phyloP scores from a whole-genome alignment of 2,329 filamentous ascomycete species.

The Seiridium unicorne region DNA sequence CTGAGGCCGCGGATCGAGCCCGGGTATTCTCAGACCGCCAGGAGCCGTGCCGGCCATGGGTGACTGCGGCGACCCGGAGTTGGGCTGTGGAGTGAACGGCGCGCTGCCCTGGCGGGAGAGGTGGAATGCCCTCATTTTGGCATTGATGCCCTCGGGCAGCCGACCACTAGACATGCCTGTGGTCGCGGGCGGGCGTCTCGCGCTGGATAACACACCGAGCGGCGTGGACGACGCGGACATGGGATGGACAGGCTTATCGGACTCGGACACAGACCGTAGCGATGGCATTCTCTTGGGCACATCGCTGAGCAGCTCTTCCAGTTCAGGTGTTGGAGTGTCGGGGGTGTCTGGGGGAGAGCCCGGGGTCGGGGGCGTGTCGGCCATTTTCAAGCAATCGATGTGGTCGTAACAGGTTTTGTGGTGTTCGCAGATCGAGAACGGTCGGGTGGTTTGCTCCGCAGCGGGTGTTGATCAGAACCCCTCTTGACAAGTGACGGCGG shows the following conservation, averaged over 20 bases:
- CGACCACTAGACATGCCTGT: conserved; percentile 39
- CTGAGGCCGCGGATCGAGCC: conserved; percentile 8
- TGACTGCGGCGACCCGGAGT: conserved; percentile 27
- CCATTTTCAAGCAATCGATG: background rate
- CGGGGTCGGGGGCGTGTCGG: conserved; percentile 1
- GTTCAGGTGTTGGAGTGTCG: conserved; percentile 5
- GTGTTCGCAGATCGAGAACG: background rate
- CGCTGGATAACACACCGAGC: conserved; percentile 70
- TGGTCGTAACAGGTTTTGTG: background rate
- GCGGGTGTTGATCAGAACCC: background rate
- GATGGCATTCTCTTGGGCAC: conserved; percentile 54
- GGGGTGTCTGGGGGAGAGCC: conserved; percentile 6
- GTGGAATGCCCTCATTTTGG: conserved; percentile 46
- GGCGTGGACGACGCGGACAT: conserved; percentile 87
- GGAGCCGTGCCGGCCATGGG: conserved; percentile 27
- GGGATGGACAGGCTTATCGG: conserved; percentile 41
- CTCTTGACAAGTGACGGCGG: conserved; percentile 2
- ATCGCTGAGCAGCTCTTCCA: conserved; percentile 4
- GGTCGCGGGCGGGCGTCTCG: conserved; percentile 49
- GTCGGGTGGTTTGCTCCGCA: background rate
- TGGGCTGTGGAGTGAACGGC: conserved; percentile 22
- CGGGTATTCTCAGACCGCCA: conserved; percentile 44
- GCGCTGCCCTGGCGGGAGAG: conserved; percentile 43
- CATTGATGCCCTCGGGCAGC: conserved; percentile 42
- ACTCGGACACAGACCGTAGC: conserved; percentile 58